These are phyloP conservation scores for Kodamaea derodonti DNA, from an alignment of 1,139 yeast genomes.

Conservation along the genomic window DNA sequence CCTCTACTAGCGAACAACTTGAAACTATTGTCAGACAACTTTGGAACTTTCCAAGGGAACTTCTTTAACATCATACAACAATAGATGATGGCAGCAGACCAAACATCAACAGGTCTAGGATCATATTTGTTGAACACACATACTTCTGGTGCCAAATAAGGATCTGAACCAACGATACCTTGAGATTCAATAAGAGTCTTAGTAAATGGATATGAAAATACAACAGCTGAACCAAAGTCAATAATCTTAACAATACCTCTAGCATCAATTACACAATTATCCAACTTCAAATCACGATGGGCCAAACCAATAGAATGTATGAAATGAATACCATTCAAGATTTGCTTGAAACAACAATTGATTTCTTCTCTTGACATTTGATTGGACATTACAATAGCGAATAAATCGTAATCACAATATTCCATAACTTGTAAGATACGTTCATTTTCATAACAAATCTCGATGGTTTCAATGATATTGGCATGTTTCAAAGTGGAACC, in stretches of 20 bases:
- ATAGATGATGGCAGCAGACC: constrained; percentile 91
- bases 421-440: constrained; percentile 91
- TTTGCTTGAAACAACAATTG: constrained; percentile 87
- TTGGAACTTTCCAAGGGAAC: constrained; percentile 98
- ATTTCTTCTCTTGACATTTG: constrained; percentile 84
- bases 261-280: constrained; percentile 84
- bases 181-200: constrained; percentile 76
- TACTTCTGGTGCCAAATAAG: constrained; percentile 92
- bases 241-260: constrained; percentile 86
- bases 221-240: constrained; percentile 94
- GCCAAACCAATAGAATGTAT: constrained; percentile 86
- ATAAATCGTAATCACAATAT: constrained; percentile 87
- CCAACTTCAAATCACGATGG: constrained; percentile 88
- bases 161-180: constrained; percentile 93
- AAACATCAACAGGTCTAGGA: constrained; percentile 90
- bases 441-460: constrained; percentile 85
- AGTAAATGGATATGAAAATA: constrained; percentile 85
- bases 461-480: constrained; percentile 86
- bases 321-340: constrained; percentile 76
- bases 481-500: constrained; percentile 90
- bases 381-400: constrained; percentile 94
- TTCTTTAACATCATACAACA: constrained; percentile 93
- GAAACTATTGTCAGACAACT: constrained; percentile 77
- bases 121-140: constrained; percentile 78
- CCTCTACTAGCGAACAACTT: constrained; percentile 56